A percentile compares a stretch with the other conserved stretches of the same genome.
These are phyloP conservation scores for Tremella yokohamensis DNA, from an alignment of 768 basidiomycete genomes.

Conservation along the genomic window DNA sequence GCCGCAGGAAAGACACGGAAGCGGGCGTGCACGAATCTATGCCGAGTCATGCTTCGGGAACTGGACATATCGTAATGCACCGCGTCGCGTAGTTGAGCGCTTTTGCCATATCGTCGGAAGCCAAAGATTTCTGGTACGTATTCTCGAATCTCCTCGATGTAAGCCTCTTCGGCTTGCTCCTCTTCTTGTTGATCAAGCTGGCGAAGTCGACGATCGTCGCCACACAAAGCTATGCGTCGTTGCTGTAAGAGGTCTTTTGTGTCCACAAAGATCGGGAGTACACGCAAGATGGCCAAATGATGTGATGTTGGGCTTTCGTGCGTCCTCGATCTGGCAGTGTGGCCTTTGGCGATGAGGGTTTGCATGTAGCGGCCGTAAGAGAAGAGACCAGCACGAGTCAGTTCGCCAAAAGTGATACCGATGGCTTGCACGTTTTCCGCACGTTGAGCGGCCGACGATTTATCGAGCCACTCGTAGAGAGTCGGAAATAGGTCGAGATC, in stretches of 20 bases:
- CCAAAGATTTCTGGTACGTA: conserved; percentile 45
- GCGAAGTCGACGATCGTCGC: conserved; percentile 26
- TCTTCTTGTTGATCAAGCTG: conserved; percentile 27
- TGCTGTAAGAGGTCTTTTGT: conserved; percentile 40
- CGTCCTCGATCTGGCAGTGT: conserved; percentile 23
- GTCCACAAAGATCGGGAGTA: conserved; percentile 41
- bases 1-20: conserved; percentile 39
- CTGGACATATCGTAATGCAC: conserved; percentile 31
- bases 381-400: conserved; percentile 40
- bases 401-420: conserved; percentile 43
- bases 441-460: conserved; percentile 27
- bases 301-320: conserved; percentile 18
- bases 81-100: conserved; percentile 16
- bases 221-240: conserved; percentile 34
- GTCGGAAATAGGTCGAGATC: conserved; percentile 34
- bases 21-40: conserved; percentile 34
- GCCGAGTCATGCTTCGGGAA: conserved; percentile 20
- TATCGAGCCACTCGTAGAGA: conserved; percentile 46
- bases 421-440: conserved; percentile 37
- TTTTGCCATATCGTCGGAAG: conserved; percentile 28
- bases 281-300: conserved; percentile 33
- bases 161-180: conserved; percentile 14
- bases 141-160: conserved; percentile 37
- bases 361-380: conserved; percentile 45
- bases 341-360: conserved; percentile 37